Base-by-base conservation (phyloP, 495 filamentous ascomycete genomes). In the Jackrogersella minutella region DNA sequence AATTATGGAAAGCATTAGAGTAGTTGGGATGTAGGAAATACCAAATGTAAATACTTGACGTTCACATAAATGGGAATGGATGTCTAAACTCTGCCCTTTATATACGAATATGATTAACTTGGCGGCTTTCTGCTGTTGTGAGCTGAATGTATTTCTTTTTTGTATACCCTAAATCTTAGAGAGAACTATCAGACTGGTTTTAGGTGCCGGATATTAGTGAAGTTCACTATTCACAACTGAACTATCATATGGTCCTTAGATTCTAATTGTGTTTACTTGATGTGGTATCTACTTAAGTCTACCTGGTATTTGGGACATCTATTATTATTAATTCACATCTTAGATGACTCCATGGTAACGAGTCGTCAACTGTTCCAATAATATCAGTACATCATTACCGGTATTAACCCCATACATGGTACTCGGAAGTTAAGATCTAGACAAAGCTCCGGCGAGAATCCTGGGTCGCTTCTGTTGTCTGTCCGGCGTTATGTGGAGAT, bases 1-100 rank as follows among this genome's bases (percentile, higher is more conserved):
- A 74, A 79, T 31, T 64, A 59, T 39, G 69, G 58, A 22, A 70
- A 68, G 13, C 64, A 73, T 34, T 63, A 66, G 36, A 43, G 14
- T 30, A 52, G 21, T 11, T 33, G 4, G 47, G 47, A 11, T n/a
- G 8, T 24, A 10, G 16, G 16, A 52, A 17, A 36, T 49, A 52
- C 31, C 13, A 17, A 31, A 14, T 31, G 24, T 37, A 24, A 30
- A 2, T 33, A 11, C 14, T 8, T 16, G n/a, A 3, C n/a, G 14
- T 30, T 16, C 6, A 3, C 13, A 17, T 26, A n/a, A n/a, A 30
- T 24, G n/a, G 7, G 26, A 4, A 10, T 49, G 1, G n/a, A 4
- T 10, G n/a, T 49, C 10, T 10, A 28, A 9, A 8, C 3, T 30
- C 3, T 30, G 7, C 26, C 26, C 26, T 7, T 30, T 3, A 30